Conservation (phyloP, 2,329 filamentous ascomycete genomes). For the Microcyclosporella mali region DNA sequence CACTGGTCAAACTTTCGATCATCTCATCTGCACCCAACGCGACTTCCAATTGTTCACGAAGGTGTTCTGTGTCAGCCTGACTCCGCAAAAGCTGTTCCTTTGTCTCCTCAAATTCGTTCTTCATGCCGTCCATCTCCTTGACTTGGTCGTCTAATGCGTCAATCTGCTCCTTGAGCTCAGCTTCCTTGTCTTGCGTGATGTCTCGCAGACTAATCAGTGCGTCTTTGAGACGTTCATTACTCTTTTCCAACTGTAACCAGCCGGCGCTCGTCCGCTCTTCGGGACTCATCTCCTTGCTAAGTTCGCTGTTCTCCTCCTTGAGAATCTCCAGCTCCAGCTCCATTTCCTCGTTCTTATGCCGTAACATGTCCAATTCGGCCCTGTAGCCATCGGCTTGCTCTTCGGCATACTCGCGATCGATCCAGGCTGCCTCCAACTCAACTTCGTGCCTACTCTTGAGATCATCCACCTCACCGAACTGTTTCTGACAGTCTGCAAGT, state of each 20-base stretch:
- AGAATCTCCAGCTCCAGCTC: constrained; percentile 83
- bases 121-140: constrained; percentile 36
- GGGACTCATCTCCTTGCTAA: constrained; percentile 74
- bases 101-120: constrained; percentile 59
- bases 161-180: constrained; percentile 64
- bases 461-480: constrained; percentile 63
- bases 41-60: constrained; percentile 85
- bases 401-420: constrained; percentile 95
- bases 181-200: constrained; percentile 77
- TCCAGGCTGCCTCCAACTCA: constrained; percentile 74
- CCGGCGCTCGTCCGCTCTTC: constrained; percentile 82
- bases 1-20: constrained; percentile 84
- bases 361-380: constrained; percentile 70
- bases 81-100: constrained; percentile 68
- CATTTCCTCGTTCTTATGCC: constrained; percentile 72
- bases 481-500: constrained; percentile 67
- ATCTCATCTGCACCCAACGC: constrained; percentile 85
- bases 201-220: constrained; percentile 80
- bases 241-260: constrained; percentile 86
- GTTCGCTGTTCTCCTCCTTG: constrained; percentile 77
- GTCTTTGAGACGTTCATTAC: constrained; percentile 80
- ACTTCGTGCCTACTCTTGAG: constrained; percentile 79
- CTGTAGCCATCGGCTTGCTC: constrained; percentile 80
- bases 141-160: constrained; percentile 35
- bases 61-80: constrained; percentile 72